Evolutionary conservation across 768 basidiomycete species (phyloP).

Genomic region (Steccherinum ochraceum): DNA sequence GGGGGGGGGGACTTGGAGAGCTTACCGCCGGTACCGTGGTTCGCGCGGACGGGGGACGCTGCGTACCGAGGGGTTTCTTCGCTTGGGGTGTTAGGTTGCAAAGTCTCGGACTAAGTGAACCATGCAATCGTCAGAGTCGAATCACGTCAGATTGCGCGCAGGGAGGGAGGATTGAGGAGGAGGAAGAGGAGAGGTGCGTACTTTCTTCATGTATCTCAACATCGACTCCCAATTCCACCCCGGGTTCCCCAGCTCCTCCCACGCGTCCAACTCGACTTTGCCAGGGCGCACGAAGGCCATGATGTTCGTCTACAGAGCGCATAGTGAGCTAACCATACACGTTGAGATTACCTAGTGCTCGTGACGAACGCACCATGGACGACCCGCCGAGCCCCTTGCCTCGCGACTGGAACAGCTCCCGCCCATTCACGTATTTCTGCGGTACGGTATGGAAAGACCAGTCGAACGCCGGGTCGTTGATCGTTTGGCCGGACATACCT

Average conservation of each 20-base stretch:
- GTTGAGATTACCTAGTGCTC: not conserved
- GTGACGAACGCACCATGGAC: not conserved
- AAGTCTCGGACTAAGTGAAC: too few species aligned
- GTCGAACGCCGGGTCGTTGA: constrained; percentile 2
- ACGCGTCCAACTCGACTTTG: not conserved
- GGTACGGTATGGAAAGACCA: constrained; percentile 2
- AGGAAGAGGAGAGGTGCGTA: too few species aligned
- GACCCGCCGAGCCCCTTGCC: too few species aligned
- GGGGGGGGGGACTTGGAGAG: too few species aligned
- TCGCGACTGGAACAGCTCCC: not conserved
- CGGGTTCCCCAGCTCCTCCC: not conserved
- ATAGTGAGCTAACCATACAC: too few species aligned
- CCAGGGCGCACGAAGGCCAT: not conserved
- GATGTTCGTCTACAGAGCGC: constrained; percentile 3
- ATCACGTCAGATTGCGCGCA: too few species aligned
- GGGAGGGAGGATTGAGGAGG: too few species aligned
- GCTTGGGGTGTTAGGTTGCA: too few species aligned
- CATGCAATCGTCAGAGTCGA: too few species aligned
- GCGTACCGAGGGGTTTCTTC: too few species aligned
- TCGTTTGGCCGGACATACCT: not conserved
- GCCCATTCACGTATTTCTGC: not conserved
- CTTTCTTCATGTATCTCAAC: constrained; percentile 5
- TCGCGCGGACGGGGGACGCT: too few species aligned
- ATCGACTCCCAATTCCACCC: constrained; percentile 5
- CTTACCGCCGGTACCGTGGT: too few species aligned